These are phyloP conservation scores for Nitzschia putrida DNA, from an alignment of 108 stramenopile genomes.

Conservation along the genomic window DNA sequence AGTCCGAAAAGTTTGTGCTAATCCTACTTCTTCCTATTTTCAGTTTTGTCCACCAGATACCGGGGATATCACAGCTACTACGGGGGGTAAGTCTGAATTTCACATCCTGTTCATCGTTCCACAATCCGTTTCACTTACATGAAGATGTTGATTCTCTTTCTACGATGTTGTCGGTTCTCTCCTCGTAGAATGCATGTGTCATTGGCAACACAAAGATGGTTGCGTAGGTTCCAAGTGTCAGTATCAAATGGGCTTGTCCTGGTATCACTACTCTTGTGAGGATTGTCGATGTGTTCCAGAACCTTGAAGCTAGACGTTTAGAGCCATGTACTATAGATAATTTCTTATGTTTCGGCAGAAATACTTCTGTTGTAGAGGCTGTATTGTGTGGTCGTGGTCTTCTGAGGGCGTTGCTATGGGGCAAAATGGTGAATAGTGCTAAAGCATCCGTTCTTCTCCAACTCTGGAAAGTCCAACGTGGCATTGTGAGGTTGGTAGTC, in stretches of 20 bases:
- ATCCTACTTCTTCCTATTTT: no score
- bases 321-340: no score
- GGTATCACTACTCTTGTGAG: slow-evolving; percentile 77
- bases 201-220: slow-evolving; percentile 80
- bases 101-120: not conserved
- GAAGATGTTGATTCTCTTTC: not conserved
- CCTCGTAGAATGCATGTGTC: slow-evolving; percentile 83
- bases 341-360: no score
- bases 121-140: not conserved
- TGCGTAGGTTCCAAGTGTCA: slow-evolving; percentile 72
- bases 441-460: no score
- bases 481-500: no score
- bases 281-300: slow-evolving; percentile 79
- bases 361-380: no score
- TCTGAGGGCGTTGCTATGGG: no score
- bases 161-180: not conserved
- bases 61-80: slow-evolving; percentile 72
- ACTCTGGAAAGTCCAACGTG: no score
- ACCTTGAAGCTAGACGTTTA: slow-evolving; percentile 22
- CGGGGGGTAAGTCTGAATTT: slow-evolving; percentile 57
- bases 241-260: slow-evolving; percentile 79
- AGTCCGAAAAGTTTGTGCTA: no score
- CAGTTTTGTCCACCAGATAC: slow-evolving; percentile 72
- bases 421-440: no score
- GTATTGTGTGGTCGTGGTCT: no score